Percentiles rank a stretch among this genome's conserved stretches.
phyloP scores from a whole-genome alignment of 2,329 filamentous ascomycete genomes.

The Alternaria angustiovoidea region DNA sequence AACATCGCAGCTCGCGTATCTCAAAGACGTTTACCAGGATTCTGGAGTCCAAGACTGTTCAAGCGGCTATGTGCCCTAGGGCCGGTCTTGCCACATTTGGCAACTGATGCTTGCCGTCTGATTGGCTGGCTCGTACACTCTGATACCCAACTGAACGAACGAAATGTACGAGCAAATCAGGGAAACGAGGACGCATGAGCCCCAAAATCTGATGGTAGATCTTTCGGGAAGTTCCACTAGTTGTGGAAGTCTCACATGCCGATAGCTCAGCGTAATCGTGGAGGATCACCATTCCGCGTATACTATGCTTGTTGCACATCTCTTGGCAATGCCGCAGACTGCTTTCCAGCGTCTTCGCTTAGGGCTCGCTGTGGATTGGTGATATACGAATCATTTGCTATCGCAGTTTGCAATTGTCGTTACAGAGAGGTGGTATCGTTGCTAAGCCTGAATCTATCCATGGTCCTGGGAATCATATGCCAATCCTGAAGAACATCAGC shows the following conservation, averaged over 20 bases:
- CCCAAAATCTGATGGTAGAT: neutral
- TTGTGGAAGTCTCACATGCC: neutral
- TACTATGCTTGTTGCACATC: neutral
- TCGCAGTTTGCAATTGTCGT: neutral
- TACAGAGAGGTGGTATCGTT: conserved; percentile 9
- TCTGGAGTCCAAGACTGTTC: neutral
- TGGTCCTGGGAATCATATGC: conserved; percentile 8
- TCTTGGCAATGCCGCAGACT: neutral
- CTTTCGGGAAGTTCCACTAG: neutral
- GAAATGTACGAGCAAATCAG: conserved; percentile 1
- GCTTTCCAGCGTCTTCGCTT: conserved; percentile 9
- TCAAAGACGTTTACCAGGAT: neutral
- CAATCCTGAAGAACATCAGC: neutral
- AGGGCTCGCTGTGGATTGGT: neutral
- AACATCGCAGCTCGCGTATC: neutral
- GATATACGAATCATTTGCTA: neutral
- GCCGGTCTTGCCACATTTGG: neutral
- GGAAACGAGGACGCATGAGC: neutral
- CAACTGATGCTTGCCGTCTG: neutral
- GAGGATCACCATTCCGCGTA: neutral
- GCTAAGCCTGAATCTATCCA: conserved; percentile 13
- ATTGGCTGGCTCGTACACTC: conserved; percentile 14
- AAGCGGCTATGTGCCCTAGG: neutral
- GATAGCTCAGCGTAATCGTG: neutral
- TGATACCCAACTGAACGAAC: neutral